Conservation (phyloP, 1,139 yeast species). For the Yamadazyma conglobata region DNA sequence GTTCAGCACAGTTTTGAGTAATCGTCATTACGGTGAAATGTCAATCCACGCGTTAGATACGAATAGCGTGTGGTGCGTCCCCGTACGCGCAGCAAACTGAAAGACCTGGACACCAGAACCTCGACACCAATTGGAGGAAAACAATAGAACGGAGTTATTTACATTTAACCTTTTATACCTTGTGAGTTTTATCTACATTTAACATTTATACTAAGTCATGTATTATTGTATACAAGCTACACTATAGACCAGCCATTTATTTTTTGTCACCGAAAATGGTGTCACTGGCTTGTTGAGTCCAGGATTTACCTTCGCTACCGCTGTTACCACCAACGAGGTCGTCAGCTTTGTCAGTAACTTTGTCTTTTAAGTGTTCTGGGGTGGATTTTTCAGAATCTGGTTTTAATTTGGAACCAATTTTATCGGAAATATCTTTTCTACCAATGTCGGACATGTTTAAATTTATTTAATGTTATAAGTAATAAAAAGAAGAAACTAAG, state of each 20-base stretch:
- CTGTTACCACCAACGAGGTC: constrained; percentile 34
- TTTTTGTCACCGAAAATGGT: constrained; percentile 29
- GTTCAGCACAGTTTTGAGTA: constrained; percentile 54
- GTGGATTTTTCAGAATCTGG: constrained; percentile 44
- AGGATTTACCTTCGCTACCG: constrained; percentile 34
- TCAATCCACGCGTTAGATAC: too few species aligned
- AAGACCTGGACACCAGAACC: too few species aligned
- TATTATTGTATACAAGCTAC: constrained; percentile 3
- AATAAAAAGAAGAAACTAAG: neutral
- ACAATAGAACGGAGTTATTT: too few species aligned
- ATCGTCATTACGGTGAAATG: constrained; percentile 22
- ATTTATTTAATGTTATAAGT: neutral
- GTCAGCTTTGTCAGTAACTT: constrained; percentile 33
- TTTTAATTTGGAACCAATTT: constrained; percentile 32
- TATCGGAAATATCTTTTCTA: constrained; percentile 43
- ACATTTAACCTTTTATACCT: too few species aligned
- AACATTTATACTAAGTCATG: too few species aligned
- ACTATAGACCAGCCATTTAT: constrained; percentile 5
- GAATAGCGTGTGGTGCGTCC: neutral
- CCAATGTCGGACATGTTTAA: constrained; percentile 41
- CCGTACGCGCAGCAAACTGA: constrained; percentile 2
- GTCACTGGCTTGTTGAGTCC: constrained; percentile 43
- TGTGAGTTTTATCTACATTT: too few species aligned
- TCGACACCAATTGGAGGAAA: too few species aligned
- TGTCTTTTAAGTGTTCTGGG: constrained; percentile 36